A percentile compares a stretch with the other conserved stretches of the same genome.
Conservation (phyloP, 805 yeast species). For the Barnettozyma wickerhamii region DNA sequence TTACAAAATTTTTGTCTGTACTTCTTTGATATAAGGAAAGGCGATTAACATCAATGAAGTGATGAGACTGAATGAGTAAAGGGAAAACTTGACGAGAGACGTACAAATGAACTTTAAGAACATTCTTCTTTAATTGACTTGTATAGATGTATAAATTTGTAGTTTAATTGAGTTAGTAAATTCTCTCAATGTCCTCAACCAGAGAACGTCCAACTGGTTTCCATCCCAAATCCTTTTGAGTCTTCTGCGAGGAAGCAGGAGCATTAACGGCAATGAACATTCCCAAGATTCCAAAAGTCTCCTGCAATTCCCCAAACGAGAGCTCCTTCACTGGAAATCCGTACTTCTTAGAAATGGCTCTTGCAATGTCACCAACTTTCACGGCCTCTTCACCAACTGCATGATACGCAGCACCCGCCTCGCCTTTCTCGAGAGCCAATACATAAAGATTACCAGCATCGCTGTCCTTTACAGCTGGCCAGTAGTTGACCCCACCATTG, state of each 20-base stretch:
- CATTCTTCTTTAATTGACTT: too few relatives aligned
- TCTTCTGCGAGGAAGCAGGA: constrained; percentile 17
- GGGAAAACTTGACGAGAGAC: too few relatives aligned
- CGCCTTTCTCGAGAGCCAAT: constrained; percentile 25
- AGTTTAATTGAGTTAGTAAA: too few relatives aligned
- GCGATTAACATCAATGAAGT: too few relatives aligned
- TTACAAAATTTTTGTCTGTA: too few relatives aligned
- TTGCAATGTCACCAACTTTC: constrained; percentile 25
- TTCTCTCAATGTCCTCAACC: constrained; percentile 27
- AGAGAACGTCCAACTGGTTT: constrained; percentile 28
- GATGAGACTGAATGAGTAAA: too few relatives aligned
- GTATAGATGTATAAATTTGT: too few relatives aligned
- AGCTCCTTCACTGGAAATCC: constrained; percentile 17
- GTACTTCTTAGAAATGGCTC: constrained; percentile 21
- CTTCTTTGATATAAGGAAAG: too few relatives aligned
- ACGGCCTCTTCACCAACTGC: constrained; percentile 27
- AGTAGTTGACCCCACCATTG: constrained; percentile 12
- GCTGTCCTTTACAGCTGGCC: constrained; percentile 27
- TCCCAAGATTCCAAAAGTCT: constrained; percentile 16
- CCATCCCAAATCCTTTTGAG: constrained; percentile 27
- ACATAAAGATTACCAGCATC: constrained; percentile 34
- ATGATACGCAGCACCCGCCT: constrained; percentile 26
- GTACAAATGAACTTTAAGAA: too few relatives aligned
- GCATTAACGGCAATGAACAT: constrained; percentile 10
- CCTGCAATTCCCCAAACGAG: constrained; percentile 13